phyloP scores from a whole-genome alignment of 331 rosid species.

The Stylosanthes scabra region DNA sequence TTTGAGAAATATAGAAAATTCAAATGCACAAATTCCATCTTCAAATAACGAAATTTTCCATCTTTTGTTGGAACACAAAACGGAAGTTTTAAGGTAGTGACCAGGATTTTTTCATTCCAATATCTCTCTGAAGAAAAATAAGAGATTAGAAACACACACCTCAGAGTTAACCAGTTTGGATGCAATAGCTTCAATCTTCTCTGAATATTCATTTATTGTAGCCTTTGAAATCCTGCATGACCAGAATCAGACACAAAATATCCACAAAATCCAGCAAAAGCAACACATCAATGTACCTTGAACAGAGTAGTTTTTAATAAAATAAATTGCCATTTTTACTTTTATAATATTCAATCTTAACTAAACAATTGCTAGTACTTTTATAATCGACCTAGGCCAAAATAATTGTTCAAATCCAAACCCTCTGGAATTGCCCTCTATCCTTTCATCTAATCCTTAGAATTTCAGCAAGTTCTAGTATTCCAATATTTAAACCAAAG shows the following conservation, averaged over 20 bases:
- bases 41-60: not conserved
- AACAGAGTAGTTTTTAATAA: constrained; percentile 6
- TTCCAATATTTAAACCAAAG: constrained; percentile 14
- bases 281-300: constrained; percentile 25
- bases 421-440: no score
- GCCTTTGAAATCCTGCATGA: constrained; percentile 80
- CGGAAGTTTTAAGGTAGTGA: constrained; percentile 11
- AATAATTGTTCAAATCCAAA: no score
- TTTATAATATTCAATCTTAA: constrained; percentile 6
- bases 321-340: constrained; percentile 12
- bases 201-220: constrained; percentile 71
- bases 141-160: constrained; percentile 49
- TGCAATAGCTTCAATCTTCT: constrained; percentile 86
- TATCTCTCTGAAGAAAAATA: constrained; percentile 26
- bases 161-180: constrained; percentile 55
- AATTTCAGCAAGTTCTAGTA: constrained; percentile 1
- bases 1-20: constrained; percentile 5
- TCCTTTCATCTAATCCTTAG: not conserved
- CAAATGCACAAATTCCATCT: constrained; percentile 18
- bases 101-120: constrained; percentile 24
- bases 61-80: not conserved
- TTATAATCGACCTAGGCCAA: no score
- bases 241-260: constrained; percentile 24
- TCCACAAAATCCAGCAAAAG: constrained; percentile 15
- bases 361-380: not conserved